Conservation (phyloP, 106 monocot genomes). For the Apostasia ramifera region DNA sequence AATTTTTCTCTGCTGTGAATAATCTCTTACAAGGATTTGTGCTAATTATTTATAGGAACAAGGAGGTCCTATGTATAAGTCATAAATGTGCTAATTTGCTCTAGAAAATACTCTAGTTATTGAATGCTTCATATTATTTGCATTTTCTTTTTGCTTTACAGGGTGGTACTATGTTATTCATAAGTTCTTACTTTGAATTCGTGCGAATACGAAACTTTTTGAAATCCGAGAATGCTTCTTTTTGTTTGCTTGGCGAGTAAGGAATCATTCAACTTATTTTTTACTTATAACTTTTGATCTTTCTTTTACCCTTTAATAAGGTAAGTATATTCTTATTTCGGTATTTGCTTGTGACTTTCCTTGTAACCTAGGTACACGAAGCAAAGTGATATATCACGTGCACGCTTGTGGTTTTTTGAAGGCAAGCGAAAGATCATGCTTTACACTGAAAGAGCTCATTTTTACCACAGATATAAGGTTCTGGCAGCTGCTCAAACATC, state of each 20-base stretch:
- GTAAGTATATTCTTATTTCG: neutral
- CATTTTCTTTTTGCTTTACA: slow-evolving; percentile 23
- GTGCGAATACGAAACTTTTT: slow-evolving; percentile 82
- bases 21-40: too few species aligned
- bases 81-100: too few species aligned
- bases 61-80: too few species aligned
- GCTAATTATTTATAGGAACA: too few species aligned
- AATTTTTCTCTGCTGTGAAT: too few species aligned
- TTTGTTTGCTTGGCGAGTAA: slow-evolving; percentile 96
- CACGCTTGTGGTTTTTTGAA: slow-evolving; percentile 88
- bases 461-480: slow-evolving; percentile 98
- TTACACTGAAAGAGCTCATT: slow-evolving; percentile 97
- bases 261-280: slow-evolving; percentile 4
- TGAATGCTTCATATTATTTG: neutral
- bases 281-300: neutral
- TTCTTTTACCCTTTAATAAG: neutral
- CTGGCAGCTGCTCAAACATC: neutral
- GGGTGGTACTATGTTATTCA: slow-evolving; percentile 87
- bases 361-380: slow-evolving; percentile 56
- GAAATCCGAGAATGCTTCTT: slow-evolving; percentile 82
- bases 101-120: too few species aligned
- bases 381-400: slow-evolving; percentile 89
- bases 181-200: slow-evolving; percentile 90
- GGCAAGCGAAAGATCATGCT: slow-evolving; percentile 89
- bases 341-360: neutral